A percentile compares a stretch with the other conserved stretches of the same genome.
These are phyloP conservation scores for Coniochaeta sp. DNA, from an alignment of 2,329 filamentous ascomycete genomes.

Conservation along the genomic window DNA sequence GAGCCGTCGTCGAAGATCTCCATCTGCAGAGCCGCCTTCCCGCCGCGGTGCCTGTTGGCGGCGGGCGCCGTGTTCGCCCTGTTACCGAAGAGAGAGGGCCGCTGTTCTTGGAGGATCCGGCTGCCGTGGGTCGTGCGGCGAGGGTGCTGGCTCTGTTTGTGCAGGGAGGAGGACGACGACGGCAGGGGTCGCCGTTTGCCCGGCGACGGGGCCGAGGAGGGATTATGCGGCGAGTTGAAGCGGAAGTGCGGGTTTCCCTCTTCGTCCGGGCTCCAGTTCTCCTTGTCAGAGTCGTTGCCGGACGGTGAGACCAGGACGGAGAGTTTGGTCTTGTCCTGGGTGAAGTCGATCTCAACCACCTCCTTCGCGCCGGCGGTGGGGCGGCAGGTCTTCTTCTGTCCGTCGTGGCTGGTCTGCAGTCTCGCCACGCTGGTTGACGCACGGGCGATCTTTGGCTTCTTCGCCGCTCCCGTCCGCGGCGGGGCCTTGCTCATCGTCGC, in stretches of 20 bases:
- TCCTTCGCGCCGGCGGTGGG: constrained; percentile 22
- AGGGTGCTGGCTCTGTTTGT: neutral
- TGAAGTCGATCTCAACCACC: constrained; percentile 12
- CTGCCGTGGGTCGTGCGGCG: constrained; percentile 12
- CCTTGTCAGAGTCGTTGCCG: constrained; percentile 81
- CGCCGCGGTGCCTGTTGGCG: constrained; percentile 16
- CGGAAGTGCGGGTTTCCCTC: constrained; percentile 29
- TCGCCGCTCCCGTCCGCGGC: constrained; percentile 30
- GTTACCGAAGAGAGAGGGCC: constrained; percentile 19
- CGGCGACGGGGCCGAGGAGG: constrained; percentile 4
- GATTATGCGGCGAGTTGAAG: constrained; percentile 6
- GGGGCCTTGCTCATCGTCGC: constrained; percentile 27
- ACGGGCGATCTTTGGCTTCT: constrained; percentile 56
- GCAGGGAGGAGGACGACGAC: neutral
- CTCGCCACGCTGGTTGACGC: constrained; percentile 55
- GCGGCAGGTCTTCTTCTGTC: constrained; percentile 22
- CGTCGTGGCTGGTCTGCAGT: constrained; percentile 37
- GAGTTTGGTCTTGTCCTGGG: constrained; percentile 30
- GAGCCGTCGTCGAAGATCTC: constrained; percentile 45
- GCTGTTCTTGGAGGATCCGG: constrained; percentile 32
- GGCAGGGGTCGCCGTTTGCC: neutral
- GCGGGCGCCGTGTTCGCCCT: constrained; percentile 34
- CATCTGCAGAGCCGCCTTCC: constrained; percentile 21
- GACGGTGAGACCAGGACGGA: constrained; percentile 34
- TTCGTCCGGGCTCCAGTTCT: constrained; percentile 69